phyloP scores from a whole-genome alignment of 257 asterid species.

The Solanum appendiculatum region DNA sequence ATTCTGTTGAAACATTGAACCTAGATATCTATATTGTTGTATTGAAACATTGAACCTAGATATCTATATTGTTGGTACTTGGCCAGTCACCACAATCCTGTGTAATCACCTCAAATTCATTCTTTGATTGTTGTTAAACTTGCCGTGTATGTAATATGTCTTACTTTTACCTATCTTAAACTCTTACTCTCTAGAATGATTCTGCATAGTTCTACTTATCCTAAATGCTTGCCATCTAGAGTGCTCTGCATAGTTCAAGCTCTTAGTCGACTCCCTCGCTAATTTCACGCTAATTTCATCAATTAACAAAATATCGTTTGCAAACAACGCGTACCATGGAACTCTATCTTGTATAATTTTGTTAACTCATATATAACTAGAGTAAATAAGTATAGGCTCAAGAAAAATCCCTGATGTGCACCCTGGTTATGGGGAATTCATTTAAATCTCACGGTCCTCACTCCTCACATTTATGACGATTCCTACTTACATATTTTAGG shows the following conservation, averaged over 20 bases:
- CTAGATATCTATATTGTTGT: neutral
- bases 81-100: neutral
- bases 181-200: neutral
- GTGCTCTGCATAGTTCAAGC: neutral
- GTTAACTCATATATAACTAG: neutral
- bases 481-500: neutral
- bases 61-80: neutral
- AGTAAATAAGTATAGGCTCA: neutral
- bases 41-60: neutral
- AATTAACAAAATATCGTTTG: neutral
- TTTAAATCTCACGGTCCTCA: neutral
- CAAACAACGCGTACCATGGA: neutral
- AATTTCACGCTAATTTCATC: neutral
- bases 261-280: neutral
- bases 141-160: neutral
- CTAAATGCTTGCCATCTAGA: neutral
- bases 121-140: neutral
- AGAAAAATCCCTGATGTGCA: neutral
- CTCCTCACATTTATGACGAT: neutral
- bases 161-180: neutral
- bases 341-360: neutral
- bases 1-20: neutral
- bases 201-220: neutral
- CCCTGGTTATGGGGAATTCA: neutral
- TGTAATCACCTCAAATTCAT: neutral